phyloP scores from a whole-genome alignment of 768 basidiomycete genomes.

The Mycena venus region DNA sequence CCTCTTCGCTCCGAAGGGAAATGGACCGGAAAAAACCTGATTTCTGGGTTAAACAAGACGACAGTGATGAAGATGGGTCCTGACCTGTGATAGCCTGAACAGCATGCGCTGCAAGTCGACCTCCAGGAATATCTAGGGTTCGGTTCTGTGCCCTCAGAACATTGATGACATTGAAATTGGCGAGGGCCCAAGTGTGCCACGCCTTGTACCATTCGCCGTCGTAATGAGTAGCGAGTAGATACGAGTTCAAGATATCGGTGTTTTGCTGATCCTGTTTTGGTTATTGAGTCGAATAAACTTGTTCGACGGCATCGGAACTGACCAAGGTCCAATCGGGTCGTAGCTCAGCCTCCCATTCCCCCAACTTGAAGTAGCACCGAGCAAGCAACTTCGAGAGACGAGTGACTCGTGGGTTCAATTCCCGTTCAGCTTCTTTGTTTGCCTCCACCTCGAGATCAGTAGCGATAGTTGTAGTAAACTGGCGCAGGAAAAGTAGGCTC shows the following conservation, averaged over 20 bases:
- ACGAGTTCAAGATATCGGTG: constrained; percentile 86
- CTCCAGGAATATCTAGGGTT: constrained; percentile 68
- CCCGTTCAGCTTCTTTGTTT: constrained; percentile 59
- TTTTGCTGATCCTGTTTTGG: constrained; percentile 71
- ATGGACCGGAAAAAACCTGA: constrained; percentile 97
- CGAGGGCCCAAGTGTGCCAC: constrained; percentile 98
- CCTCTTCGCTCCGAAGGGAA: constrained; percentile 88
- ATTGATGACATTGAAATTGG: constrained; percentile 94
- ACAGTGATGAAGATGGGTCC: constrained; percentile 20
- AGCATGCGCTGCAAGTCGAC: constrained; percentile 82
- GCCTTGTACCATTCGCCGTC: constrained; percentile 99
- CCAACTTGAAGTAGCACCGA: constrained; percentile 96
- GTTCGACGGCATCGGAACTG: constrained; percentile 43
- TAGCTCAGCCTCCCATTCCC: constrained; percentile 91
- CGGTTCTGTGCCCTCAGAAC: constrained; percentile 74
- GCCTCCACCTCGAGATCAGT: constrained; percentile 78
- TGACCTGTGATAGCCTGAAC: constrained; percentile 94
- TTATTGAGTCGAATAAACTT: constrained; percentile 26
- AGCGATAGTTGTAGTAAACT: constrained; percentile 83
- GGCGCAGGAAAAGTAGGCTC: constrained; percentile 84
- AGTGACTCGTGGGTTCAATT: constrained; percentile 70
- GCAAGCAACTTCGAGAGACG: constrained; percentile 90
- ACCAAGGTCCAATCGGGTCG: constrained; percentile 86
- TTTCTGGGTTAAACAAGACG: constrained; percentile 16
- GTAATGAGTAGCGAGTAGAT: constrained; percentile 89